Conservation (phyloP, 129 eudicot species). For the Escallonia herrerae region DNA sequence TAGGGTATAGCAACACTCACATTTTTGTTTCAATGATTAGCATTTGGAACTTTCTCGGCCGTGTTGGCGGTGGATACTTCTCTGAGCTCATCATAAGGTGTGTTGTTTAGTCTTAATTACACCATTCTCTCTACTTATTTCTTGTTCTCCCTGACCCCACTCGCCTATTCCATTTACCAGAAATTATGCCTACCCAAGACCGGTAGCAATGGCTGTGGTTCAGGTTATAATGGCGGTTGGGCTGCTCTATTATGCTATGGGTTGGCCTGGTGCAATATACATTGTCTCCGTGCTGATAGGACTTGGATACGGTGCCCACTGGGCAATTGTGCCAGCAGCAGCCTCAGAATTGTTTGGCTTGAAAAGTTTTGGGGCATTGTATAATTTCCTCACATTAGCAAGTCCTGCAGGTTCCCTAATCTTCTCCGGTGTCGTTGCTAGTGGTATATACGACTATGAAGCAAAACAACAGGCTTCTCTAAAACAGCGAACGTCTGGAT, state of each 20-base stretch:
- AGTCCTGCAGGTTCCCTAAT: conserved; percentile 62
- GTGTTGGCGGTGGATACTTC: conserved; percentile 71
- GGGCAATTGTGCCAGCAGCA: conserved; percentile 80
- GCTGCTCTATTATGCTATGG: conserved; percentile 46
- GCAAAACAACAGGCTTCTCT: conserved; percentile 41
- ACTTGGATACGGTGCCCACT: conserved; percentile 68
- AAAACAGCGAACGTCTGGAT: not conserved
- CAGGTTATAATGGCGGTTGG: conserved; percentile 55
- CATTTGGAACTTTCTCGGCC: conserved; percentile 76
- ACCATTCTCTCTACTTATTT: not conserved
- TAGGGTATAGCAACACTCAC: conserved; percentile 48
- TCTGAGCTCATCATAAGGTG: conserved; percentile 60
- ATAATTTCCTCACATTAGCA: conserved; percentile 56
- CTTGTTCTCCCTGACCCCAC: not conserved
- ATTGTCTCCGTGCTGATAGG: conserved; percentile 48
- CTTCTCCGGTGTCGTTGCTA: conserved; percentile 65
- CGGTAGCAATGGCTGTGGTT: conserved; percentile 59
- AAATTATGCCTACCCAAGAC: conserved; percentile 63
- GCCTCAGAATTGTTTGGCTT: conserved; percentile 65
- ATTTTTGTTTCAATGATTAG: conserved; percentile 67
- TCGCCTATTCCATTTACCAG: conserved; percentile 20
- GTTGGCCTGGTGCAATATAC: conserved; percentile 47
- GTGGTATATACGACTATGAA: conserved; percentile 61
- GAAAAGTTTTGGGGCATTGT: conserved; percentile 61
- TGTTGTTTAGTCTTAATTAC: not conserved